Percentiles rank a stretch among this genome's conserved stretches.
phyloP scores from a whole-genome alignment of 306 rosid species.

The Lithocarpus polystachyus region DNA sequence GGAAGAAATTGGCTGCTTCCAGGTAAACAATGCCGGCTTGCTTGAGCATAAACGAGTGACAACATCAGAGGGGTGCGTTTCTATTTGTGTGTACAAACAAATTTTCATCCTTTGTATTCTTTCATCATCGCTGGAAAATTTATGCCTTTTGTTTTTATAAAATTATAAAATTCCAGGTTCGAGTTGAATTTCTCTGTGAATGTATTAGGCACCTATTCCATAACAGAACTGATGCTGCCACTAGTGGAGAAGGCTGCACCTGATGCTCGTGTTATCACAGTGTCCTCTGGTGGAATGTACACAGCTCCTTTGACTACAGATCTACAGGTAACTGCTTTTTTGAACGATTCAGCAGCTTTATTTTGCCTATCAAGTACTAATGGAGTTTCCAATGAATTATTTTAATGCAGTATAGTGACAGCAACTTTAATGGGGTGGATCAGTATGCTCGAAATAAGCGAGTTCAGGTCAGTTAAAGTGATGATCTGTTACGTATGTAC shows the following conservation, averaged over 20 bases:
- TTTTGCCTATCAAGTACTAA: not conserved
- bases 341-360: not conserved
- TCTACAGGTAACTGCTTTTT: slow-evolving; percentile 55
- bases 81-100: not conserved
- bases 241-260: slow-evolving; percentile 88
- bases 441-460: slow-evolving; percentile 91
- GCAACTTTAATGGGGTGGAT: slow-evolving; percentile 57
- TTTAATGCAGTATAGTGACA: slow-evolving; percentile 49
- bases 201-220: slow-evolving; percentile 69
- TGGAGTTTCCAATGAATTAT: slow-evolving; percentile 14
- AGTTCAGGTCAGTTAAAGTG: slow-evolving; percentile 64
- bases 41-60: slow-evolving; percentile 65
- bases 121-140: not conserved
- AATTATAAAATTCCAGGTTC: slow-evolving; percentile 46
- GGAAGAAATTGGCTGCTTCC: slow-evolving; percentile 11
- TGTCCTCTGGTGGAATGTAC: slow-evolving; percentile 98
- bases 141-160: slow-evolving; percentile 3
- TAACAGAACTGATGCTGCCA: slow-evolving; percentile 75
- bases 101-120: not conserved
- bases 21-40: slow-evolving; percentile 93
- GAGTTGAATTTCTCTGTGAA: slow-evolving; percentile 83
- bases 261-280: slow-evolving; percentile 87
- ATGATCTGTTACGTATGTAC: not conserved
- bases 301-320: slow-evolving; percentile 66
- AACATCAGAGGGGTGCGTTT: slow-evolving; percentile 79